These are phyloP conservation scores for Cercospora zeae-maydis DNA, from an alignment of 2,329 filamentous ascomycete genomes.

Conservation along the genomic window DNA sequence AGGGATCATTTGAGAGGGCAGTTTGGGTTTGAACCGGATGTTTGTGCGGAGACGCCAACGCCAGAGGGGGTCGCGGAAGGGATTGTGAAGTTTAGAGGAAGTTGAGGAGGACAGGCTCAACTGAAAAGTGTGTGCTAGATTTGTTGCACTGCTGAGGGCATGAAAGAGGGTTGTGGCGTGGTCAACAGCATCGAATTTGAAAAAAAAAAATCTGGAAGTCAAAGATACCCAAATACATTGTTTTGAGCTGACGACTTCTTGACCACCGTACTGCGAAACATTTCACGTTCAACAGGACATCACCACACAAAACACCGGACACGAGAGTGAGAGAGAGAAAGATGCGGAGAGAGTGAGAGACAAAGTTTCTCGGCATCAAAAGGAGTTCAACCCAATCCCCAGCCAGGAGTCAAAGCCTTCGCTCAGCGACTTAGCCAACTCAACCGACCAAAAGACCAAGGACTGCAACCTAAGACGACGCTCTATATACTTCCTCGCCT, in stretches of 20 bases:
- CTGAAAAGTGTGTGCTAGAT: neutral
- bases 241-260: neutral
- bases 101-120: neutral
- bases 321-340: neutral
- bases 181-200: neutral
- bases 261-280: too few relatives aligned
- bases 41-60: constrained; percentile 77
- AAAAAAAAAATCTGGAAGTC: too few relatives aligned
- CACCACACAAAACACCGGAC: neutral
- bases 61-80: constrained; percentile 72
- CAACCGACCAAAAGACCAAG: constrained; percentile 10
- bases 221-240: neutral
- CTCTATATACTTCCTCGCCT: constrained; percentile 5
- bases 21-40: constrained; percentile 68
- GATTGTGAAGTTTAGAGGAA: constrained; percentile 46
- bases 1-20: constrained; percentile 64
- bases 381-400: constrained; percentile 24
- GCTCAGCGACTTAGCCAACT: neutral
- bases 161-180: neutral
- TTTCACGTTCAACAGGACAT: too few relatives aligned
- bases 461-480: constrained; percentile 23
- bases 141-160: neutral
- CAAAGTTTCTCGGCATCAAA: constrained; percentile 7
- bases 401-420: constrained; percentile 12
- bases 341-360: neutral